Evolutionary conservation across 768 basidiomycete genomes (phyloP), one percentile per base, ranked within the genome.

Genomic region (Lentinula sp.): DNA sequence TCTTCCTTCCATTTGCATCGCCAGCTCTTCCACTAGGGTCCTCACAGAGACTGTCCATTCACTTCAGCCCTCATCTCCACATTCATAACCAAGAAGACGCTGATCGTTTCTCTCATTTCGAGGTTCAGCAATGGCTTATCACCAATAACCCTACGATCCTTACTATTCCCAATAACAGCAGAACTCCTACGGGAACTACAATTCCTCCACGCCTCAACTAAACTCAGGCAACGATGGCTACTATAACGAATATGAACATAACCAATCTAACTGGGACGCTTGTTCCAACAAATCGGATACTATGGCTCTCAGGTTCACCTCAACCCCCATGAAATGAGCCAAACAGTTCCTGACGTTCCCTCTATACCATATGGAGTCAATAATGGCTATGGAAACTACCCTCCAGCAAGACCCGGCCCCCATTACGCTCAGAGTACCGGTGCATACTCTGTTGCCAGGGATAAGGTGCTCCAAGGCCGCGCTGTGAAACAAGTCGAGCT

Each of bases 401-500:
- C 87, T n/a, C 88, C 88, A 28, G 65, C 71, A 34, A 80, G 79
- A 45, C 84, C 82, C 8, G 79, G 73, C 23, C 73, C 83, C 68
- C 74, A 79, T 56, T 76, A 78, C 63, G 77, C 72, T 50, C 74
- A 71, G 63, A 80, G 79, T 70, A 74, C 69, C 50, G 75, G 76
- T 21, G 89, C 88, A 15, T 93, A 85, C 73, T 84, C 85, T 28
- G 76, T 78, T 46, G 88, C 87, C 48, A 78, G 84, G 65, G 90
- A 93, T 63, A 88, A 91, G 71, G 83, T 93, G 73, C 85, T 93
- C 85, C 90, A 87, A 69, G 84, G 87, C 46, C 80, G 91, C 54
- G 89, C 89, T 42, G 78, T 91, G 46, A 84, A 87, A 62, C 87
- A 92, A 65, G 88, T 95, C 62, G 85, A 87, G 66, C 84, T 95